Evolutionary conservation across 129 eudicot genomes (phyloP).

Genomic region (Chrysanthemum lavandulifolium): DNA sequence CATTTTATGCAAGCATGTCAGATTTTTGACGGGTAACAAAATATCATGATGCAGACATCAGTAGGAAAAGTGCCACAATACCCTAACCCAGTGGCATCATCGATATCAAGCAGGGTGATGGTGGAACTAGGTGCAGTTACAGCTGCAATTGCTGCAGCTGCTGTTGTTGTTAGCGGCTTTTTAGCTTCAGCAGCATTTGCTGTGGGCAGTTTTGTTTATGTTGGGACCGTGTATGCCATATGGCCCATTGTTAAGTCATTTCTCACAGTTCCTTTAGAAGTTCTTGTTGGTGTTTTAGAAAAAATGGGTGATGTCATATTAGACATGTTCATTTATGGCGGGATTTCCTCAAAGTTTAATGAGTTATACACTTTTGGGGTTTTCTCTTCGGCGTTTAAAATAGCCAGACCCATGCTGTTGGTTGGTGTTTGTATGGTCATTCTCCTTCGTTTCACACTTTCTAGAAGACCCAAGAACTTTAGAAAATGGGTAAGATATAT

Average conservation of each 20-base stretch:
- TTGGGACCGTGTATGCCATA: slow-evolving; percentile 46
- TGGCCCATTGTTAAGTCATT: slow-evolving; percentile 68
- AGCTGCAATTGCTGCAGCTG: slow-evolving; percentile 70
- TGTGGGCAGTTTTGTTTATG: slow-evolving; percentile 61
- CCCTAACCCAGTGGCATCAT: slow-evolving; percentile 78
- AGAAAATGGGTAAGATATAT: slow-evolving; percentile 67
- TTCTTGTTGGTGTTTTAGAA: slow-evolving; percentile 44
- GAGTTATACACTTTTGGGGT: slow-evolving; percentile 53
- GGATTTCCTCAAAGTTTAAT: slow-evolving; percentile 42
- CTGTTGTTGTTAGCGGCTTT: slow-evolving; percentile 65
- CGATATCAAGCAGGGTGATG: slow-evolving; percentile 78
- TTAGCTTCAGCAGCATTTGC: slow-evolving; percentile 77
- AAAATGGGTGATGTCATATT: slow-evolving; percentile 44
- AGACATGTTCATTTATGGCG: slow-evolving; percentile 56
- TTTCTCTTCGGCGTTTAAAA: slow-evolving; percentile 40
- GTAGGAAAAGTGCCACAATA: slow-evolving; percentile 66
- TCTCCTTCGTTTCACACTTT: slow-evolving; percentile 79
- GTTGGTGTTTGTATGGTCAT: slow-evolving; percentile 55
- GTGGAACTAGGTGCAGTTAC: slow-evolving; percentile 77
- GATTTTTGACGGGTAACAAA: too few species aligned
- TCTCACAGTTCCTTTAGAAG: slow-evolving; percentile 42
- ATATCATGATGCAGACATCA: slow-evolving; percentile 49
- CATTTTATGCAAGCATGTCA: too few species aligned
- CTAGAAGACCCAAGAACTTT: slow-evolving; percentile 83
- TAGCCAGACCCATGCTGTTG: slow-evolving; percentile 45